Base-by-base conservation (phyloP, 225 moss, liverwort and hornwort genomes). In the Sphagnum contortum region DNA sequence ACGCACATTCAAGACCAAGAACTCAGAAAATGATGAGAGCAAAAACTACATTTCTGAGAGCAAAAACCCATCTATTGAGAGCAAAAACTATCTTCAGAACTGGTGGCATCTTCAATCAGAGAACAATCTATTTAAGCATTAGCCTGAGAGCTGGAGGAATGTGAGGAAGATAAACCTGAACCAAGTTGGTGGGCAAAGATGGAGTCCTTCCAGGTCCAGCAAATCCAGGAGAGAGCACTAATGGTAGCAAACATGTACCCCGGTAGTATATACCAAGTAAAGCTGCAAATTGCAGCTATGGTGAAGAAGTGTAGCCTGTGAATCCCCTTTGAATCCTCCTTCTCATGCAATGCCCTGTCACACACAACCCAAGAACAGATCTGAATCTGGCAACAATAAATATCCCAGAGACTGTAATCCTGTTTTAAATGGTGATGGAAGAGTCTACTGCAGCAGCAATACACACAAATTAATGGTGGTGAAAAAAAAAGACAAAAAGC, bases 271-370 rank as follows among this genome's bases (percentile, higher is more conserved):
- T 74, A 74, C 74, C 78, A 79, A 51, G 78, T 60, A 50, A 79
- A 79, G 57, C 78, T 79, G 6, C 62, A 65, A n/a, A 68, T 61
- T n/a, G 62, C 51, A 3, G 74, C 65, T 4, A 79, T 66, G 46
- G 49, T 8, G 58, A 79, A 79, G 66, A 79, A 79, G 61, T 79
- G 71, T 68, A 71, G 59, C 60, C 56, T 67, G 55, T 57, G 73
- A 75, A 55, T 8, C 48, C 88, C 81, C 66, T 73, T 84, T 9
- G 60, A 63, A 2, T 66, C 60, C 60, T 91, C 88, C 70, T 75
- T 74, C 75, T 91, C 91, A 68, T 91, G 88, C 56, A 88, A 66
- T 2, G 91, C 78, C 74, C 91, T 91, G 71, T 66, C 45, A 54
- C 5, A 29, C 4, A 45, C 29, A 29, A 29, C 29, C 29, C 29